Evolutionary conservation across 1,284 basidiomycete species (phyloP), one percentile per base, ranked within the genome.

Genomic region (Microbotryum violaceum): DNA sequence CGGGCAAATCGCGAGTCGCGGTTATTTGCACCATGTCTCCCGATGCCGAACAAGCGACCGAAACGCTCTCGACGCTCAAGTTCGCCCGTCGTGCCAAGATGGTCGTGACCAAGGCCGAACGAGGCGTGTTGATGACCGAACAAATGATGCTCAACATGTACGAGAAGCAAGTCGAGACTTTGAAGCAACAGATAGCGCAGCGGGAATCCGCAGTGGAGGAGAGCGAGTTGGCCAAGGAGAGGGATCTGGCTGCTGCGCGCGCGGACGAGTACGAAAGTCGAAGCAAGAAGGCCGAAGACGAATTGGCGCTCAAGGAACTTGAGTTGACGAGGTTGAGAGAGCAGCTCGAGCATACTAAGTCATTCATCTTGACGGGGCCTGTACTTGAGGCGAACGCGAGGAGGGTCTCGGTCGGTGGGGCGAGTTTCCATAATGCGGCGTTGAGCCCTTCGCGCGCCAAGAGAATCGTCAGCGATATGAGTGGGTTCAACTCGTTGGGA

Each of bases 51-150:
- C 80, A 81, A 62, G 78, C 77, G n/a, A 70, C 75, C 18, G 82
- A 82, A 68, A 80, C 79, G 6, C 73, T 82, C 14, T 78, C 78
- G 21, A 82, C 82, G 8, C 72, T 83, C 54, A 82, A 82, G 65
- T 83, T 83, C 63, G 82, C 81, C 18, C 77, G 77, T 8, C 70
- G 80, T 21, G 82, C 80, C 62, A 80, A 80, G 56, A 76, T 80
- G 70, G 80, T 83, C 51, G 77, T 80, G 51, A 82, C 81, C 3
- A 78, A 79, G 58, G 82, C 81, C 6, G 77, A 79, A 70, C 74
- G 79, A 65, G 80, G 81, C 21, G 75, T 78, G 3, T 77, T 79
- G 69, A 56, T 65, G 58, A 73, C 62, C 45, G 65, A 58, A 29
- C 77, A 56, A 70, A 73, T 20, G 76, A 77, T 47, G 51, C 67